Evolutionary conservation across 2,329 filamentous ascomycete genomes (phyloP).

Genomic region (Claviceps capensis): DNA sequence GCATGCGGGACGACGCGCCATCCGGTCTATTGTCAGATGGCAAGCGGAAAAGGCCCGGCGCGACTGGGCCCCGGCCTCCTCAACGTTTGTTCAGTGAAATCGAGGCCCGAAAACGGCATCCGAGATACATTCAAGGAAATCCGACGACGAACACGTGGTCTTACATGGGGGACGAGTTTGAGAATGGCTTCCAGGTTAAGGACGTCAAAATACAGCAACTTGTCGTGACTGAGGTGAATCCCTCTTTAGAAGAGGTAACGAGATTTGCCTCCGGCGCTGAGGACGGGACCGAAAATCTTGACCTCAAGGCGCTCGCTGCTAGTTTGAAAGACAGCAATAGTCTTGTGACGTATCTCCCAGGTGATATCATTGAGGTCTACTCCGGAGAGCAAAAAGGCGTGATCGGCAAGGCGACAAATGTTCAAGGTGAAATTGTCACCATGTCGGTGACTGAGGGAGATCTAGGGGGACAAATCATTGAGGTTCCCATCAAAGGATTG

Average conservation of each 20-base stretch:
- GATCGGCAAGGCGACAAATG: conserved; percentile 69
- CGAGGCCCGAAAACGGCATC: conserved; percentile 81
- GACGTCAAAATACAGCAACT: conserved; percentile 83
- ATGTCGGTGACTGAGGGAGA: conserved; percentile 74
- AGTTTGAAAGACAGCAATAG: conserved; percentile 76
- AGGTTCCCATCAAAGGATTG: conserved; percentile 82
- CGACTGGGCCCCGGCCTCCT: conserved; percentile 57
- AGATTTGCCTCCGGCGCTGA: conserved; percentile 78
- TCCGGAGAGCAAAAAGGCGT: conserved; percentile 91
- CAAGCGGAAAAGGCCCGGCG: conserved; percentile 66
- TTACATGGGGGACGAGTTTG: conserved; percentile 80
- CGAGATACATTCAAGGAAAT: conserved; percentile 48
- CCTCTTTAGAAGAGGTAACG: conserved; percentile 89
- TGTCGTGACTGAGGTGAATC: conserved; percentile 79
- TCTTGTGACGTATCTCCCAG: conserved; percentile 74
- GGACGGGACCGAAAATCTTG: conserved; percentile 86
- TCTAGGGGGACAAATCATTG: conserved; percentile 69
- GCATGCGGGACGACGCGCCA: conserved; percentile 60
- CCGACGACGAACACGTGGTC: conserved; percentile 68
- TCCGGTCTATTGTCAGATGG: conserved; percentile 35
- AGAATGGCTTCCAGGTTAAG: conserved; percentile 87
- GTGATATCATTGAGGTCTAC: conserved; percentile 94
- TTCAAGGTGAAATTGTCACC: conserved; percentile 85
- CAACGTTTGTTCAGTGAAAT: conserved; percentile 85
- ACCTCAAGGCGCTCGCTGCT: conserved; percentile 78